phyloP scores from a whole-genome alignment of 2,329 filamentous ascomycete genomes.

The Scopulariopsis brevicaulis region DNA sequence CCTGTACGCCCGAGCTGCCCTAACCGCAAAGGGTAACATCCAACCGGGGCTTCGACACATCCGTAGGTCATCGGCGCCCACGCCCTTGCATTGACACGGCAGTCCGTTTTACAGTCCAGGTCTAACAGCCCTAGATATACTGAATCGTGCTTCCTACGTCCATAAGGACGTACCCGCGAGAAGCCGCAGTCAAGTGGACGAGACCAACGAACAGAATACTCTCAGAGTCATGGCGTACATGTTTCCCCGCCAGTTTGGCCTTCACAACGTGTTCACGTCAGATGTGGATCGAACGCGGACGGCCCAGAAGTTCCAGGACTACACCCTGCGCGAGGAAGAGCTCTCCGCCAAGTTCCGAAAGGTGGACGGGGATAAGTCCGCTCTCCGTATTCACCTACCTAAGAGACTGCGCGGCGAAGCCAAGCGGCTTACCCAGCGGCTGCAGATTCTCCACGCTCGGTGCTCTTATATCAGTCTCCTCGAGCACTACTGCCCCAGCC shows the following conservation, averaged over 20 bases:
- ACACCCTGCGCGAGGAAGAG: conserved; percentile 75
- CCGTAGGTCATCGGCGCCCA: conserved; percentile 43
- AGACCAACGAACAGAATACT: conserved; percentile 32
- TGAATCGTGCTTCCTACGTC: conserved; percentile 6
- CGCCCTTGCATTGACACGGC: background rate
- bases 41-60: conserved; percentile 70
- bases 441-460: conserved; percentile 59
- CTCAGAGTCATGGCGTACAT: conserved; percentile 79
- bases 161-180: background rate
- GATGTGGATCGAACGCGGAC: conserved; percentile 53
- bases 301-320: conserved; percentile 68
- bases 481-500: conserved; percentile 63
- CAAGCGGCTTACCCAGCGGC: conserved; percentile 46
- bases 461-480: conserved; percentile 76
- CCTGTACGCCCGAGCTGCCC: conserved; percentile 66
- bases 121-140: conserved; percentile 4
- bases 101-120: too few species aligned
- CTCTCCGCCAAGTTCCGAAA: conserved; percentile 30
- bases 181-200: conserved; percentile 14
- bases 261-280: conserved; percentile 88
- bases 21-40: conserved; percentile 57
- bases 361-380: background rate
- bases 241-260: conserved; percentile 78
- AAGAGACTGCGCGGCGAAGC: conserved; percentile 57
- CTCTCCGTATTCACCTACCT: conserved; percentile 27